Conservation (phyloP, 2,329 filamentous ascomycete species). For the Paecilomyces fulvus region DNA sequence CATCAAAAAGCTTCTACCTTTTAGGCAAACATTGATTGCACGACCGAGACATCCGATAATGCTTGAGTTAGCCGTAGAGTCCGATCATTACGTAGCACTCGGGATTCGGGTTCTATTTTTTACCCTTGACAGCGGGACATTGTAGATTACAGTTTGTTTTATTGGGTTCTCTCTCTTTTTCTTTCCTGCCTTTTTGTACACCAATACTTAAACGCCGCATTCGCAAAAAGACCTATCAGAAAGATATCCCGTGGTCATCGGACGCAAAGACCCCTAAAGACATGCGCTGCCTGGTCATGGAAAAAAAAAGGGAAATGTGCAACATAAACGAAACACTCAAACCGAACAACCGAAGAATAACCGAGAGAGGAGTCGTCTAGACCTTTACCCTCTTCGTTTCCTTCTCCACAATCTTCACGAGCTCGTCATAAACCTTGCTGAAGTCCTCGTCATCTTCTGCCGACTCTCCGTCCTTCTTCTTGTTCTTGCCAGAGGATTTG, state of each 20-base stretch:
- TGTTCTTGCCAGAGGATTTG: conserved; percentile 43
- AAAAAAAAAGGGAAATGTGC: conserved; percentile 12
- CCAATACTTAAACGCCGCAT: neutral
- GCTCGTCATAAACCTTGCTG: conserved; percentile 45
- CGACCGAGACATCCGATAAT: neutral
- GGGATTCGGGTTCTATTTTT: neutral
- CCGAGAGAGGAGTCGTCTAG: conserved; percentile 14
- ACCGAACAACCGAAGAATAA: neutral
- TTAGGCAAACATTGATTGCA: neutral
- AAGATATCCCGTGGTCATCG: neutral
- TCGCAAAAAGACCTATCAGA: conserved; percentile 1
- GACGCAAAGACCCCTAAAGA: conserved; percentile 28
- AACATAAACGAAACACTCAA: neutral
- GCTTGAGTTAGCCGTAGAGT: neutral
- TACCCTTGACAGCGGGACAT: neutral
- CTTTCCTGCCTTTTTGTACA: neutral
- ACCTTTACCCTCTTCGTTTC: conserved; percentile 50
- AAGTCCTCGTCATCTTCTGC: conserved; percentile 40
- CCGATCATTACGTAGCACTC: neutral
- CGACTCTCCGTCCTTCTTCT: conserved; percentile 38
- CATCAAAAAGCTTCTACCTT: neutral
- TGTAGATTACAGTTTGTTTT: neutral
- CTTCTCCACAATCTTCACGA: conserved; percentile 53
- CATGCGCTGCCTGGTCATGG: conserved; percentile 28
- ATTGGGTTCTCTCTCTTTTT: neutral